phyloP scores from a whole-genome alignment of 768 basidiomycete species.

The Pulveroboletus sp. region DNA sequence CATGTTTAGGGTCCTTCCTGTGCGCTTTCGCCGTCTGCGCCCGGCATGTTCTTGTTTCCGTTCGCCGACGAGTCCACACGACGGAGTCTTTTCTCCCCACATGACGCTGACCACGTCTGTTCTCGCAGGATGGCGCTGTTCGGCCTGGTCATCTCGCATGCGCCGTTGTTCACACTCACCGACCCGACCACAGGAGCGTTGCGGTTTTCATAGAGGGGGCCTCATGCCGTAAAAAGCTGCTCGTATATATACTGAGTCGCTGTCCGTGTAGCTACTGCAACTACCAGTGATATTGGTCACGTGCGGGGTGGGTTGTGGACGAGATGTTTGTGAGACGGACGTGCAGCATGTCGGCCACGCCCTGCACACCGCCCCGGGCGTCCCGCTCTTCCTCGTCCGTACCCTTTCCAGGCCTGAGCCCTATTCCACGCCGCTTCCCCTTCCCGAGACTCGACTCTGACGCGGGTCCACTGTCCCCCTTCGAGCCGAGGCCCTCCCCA shows the following conservation, averaged over 20 bases:
- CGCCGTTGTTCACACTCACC: slow-evolving; percentile 30
- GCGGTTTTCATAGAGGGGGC: slow-evolving; percentile 27
- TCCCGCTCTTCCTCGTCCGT: slow-evolving; percentile 12
- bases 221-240: slow-evolving; percentile 15
- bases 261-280: neutral
- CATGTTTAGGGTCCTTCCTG: slow-evolving; percentile 13
- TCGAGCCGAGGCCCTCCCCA: slow-evolving; percentile 17
- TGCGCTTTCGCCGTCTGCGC: slow-evolving; percentile 12
- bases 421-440: slow-evolving; percentile 1
- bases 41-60: slow-evolving; percentile 16
- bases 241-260: slow-evolving; percentile 21
- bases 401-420: slow-evolving; percentile 17
- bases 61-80: slow-evolving; percentile 17
- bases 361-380: slow-evolving; percentile 16
- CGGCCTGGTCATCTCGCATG: slow-evolving; percentile 30
- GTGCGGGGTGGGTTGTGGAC: slow-evolving; percentile 21
- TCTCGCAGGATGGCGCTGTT: slow-evolving; percentile 34
- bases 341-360: slow-evolving; percentile 34
- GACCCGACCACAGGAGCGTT: slow-evolving; percentile 31
- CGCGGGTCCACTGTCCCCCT: slow-evolving; percentile 13
- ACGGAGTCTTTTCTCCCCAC: slow-evolving; percentile 10
- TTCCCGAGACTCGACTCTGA: slow-evolving; percentile 7
- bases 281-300: slow-evolving; percentile 26
- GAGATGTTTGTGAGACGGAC: slow-evolving; percentile 3
- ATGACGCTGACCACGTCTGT: slow-evolving; percentile 26